Conservation (phyloP, 441 rosid species). For the Gossypium lobatum region DNA sequence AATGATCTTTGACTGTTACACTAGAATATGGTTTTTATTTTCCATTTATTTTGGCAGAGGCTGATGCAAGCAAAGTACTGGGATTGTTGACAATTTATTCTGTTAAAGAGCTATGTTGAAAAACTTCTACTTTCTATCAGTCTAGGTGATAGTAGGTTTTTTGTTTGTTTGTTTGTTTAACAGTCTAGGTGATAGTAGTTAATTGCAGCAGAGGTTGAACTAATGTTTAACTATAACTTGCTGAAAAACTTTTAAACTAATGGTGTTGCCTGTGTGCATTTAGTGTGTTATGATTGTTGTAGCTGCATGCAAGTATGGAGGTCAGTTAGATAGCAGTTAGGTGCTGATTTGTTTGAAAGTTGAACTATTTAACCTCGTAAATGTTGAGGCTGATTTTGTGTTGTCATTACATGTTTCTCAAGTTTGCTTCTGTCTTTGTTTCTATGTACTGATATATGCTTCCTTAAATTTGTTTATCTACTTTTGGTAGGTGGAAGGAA, state of each 20-base stretch:
- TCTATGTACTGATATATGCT: conserved; percentile 7
- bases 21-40: not conserved
- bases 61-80: not conserved
- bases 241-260: not conserved
- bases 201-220: not conserved
- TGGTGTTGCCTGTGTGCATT: conserved; percentile 3
- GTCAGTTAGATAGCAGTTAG: conserved; percentile 3
- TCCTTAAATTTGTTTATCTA: not conserved
- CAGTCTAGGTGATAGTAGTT: not conserved
- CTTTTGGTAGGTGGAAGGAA: conserved; percentile 80
- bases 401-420: not conserved
- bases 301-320: not conserved
- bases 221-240: not conserved
- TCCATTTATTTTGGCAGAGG: not conserved
- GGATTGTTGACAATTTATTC: not conserved
- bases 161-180: too few species aligned
- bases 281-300: not conserved
- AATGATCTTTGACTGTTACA: not conserved
- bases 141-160: not conserved
- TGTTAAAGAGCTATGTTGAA: not conserved
- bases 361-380: not conserved
- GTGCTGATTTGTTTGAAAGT: not conserved
- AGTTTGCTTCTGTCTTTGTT: conserved; percentile 12
- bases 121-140: not conserved
- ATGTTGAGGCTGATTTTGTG: not conserved